Evolutionary conservation across 371 early-diverging fungal species (phyloP).

Genomic region (Apophysomyces variabilis): DNA sequence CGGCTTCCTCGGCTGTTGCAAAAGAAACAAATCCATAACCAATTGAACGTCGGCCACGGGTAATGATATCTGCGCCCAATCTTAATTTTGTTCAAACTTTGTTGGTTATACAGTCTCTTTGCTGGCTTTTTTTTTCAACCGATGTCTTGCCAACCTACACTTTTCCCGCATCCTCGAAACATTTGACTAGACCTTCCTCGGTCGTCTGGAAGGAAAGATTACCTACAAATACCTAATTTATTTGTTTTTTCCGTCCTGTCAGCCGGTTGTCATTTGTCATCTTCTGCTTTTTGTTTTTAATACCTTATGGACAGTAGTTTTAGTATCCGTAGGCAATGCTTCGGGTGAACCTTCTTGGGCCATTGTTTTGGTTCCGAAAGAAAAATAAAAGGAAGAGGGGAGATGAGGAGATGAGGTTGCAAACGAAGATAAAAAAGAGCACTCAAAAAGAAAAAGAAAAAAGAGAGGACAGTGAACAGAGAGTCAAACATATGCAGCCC

Average conservation of each 20-base stretch:
- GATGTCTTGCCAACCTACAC: slow-evolving; percentile 63
- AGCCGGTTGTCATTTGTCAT: not conserved
- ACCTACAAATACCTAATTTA: slow-evolving; percentile 86
- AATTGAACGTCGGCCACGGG: slow-evolving; percentile 74
- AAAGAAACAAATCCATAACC: slow-evolving; percentile 95
- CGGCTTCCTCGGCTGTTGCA: slow-evolving; percentile 71
- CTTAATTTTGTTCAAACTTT: slow-evolving; percentile 14
- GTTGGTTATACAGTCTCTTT: no score
- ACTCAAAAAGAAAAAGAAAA: slow-evolving; percentile 4
- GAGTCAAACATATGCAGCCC: not conserved
- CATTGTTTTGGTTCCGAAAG: slow-evolving; percentile 7
- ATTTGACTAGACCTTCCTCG: slow-evolving; percentile 74
- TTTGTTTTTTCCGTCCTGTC: no score
- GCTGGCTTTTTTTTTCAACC: not conserved
- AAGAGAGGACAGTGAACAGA: slow-evolving; percentile 2
- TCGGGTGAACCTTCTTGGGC: slow-evolving; percentile 2
- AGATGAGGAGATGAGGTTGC: slow-evolving; percentile 4
- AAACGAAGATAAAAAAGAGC: slow-evolving; percentile 1
- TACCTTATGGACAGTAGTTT: slow-evolving; percentile 6
- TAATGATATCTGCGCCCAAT: slow-evolving; percentile 74
- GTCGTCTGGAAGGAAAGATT: slow-evolving; percentile 89
- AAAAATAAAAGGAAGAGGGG: slow-evolving; percentile 8
- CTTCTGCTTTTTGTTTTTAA: not conserved
- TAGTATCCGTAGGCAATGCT: not conserved
- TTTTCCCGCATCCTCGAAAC: slow-evolving; percentile 73